A percentile compares a stretch with the other conserved stretches of the same genome.
Evolutionary conservation across 2,329 filamentous ascomycete genomes (phyloP).

Genomic region (Alternaria sp.): DNA sequence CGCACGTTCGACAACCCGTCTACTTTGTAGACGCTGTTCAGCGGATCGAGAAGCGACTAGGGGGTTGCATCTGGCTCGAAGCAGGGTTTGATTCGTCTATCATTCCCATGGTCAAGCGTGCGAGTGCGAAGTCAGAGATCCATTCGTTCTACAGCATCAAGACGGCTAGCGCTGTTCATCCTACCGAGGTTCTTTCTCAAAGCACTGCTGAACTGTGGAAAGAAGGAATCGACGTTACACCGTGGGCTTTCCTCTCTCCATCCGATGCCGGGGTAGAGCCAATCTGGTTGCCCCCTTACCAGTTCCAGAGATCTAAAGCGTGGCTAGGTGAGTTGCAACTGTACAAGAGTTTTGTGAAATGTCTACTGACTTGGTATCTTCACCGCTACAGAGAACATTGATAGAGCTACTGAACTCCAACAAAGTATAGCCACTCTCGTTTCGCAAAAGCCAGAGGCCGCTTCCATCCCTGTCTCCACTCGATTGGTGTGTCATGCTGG

Average conservation of each 20-base stretch:
- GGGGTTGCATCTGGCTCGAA: constrained; percentile 33
- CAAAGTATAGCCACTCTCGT: background rate
- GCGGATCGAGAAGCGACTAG: constrained; percentile 44
- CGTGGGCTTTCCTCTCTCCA: constrained; percentile 54
- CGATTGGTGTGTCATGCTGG: constrained; percentile 7
- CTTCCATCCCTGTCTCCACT: background rate
- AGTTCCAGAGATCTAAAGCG: constrained; percentile 34
- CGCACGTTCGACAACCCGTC: constrained; percentile 57
- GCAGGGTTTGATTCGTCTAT: constrained; percentile 35
- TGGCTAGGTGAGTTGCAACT: constrained; percentile 20
- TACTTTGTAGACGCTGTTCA: constrained; percentile 56
- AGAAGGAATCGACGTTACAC: constrained; percentile 43
- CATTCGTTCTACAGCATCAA: constrained; percentile 10
- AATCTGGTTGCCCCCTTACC: constrained; percentile 40
- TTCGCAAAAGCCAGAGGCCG: background rate
- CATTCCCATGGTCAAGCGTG: constrained; percentile 39
- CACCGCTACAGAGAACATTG: constrained; percentile 4
- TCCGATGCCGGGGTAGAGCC: constrained; percentile 24
- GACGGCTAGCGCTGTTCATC: constrained; percentile 17
- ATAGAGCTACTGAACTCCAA: constrained; percentile 10
- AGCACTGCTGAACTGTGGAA: constrained; percentile 53
- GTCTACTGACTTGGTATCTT: too few species aligned
- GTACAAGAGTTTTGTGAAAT: too few species aligned
- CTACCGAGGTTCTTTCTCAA: constrained; percentile 31
- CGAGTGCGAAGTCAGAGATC: constrained; percentile 19